A percentile compares a stretch with the other conserved stretches of the same genome.
These are phyloP conservation scores for Mycena venus DNA, from an alignment of 768 basidiomycete species.

Conservation along the genomic window DNA sequence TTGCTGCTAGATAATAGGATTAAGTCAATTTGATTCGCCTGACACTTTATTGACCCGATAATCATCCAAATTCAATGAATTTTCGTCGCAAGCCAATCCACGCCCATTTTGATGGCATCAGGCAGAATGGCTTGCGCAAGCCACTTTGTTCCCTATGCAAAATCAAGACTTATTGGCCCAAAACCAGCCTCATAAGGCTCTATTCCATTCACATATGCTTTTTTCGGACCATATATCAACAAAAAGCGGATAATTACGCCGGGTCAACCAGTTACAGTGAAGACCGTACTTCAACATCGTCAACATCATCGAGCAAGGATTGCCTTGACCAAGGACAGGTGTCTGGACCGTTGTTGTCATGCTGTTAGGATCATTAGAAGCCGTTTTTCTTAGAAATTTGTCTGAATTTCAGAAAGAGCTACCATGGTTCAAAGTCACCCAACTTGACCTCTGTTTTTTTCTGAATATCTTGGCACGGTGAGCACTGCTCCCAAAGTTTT, in stretches of 20 bases:
- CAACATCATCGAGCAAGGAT: neutral
- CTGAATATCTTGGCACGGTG: neutral
- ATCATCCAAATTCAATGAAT: neutral
- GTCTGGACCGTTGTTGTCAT: neutral
- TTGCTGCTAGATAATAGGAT: neutral
- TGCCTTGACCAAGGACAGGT: neutral
- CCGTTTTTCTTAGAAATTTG: neutral
- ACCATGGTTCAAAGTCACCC: too few species aligned
- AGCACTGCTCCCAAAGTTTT: neutral
- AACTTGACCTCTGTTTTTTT: neutral
- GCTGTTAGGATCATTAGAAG: neutral
- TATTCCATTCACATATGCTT: too few species aligned
- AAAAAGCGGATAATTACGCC: too few species aligned
- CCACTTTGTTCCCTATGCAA: too few species aligned
- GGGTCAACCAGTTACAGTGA: neutral
- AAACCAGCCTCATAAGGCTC: too few species aligned
- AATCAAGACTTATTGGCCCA: too few species aligned
- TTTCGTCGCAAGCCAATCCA: neutral
- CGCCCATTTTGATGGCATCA: too few species aligned
- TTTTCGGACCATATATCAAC: too few species aligned
- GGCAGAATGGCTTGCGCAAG: too few species aligned
- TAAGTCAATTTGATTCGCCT: neutral
- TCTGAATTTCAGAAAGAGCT: neutral
- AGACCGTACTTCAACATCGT: neutral
- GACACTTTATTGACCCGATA: neutral